These are phyloP conservation scores for Suhomyces yuchorum DNA, from an alignment of 1,139 yeast genomes.

Conservation along the genomic window DNA sequence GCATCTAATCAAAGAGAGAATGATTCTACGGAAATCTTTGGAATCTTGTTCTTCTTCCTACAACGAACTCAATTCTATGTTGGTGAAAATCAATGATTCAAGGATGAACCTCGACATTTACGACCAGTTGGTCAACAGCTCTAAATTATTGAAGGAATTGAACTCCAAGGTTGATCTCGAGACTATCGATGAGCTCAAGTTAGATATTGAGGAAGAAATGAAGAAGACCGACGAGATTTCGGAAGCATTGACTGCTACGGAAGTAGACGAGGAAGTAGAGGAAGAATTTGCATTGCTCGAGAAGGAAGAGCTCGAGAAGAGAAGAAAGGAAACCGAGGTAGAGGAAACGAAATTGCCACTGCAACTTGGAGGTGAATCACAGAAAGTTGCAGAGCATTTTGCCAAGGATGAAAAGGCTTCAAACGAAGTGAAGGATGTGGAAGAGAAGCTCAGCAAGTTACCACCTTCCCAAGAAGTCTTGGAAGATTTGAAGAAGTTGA, in stretches of 20 bases:
- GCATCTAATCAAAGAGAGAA: slow-evolving; percentile 12
- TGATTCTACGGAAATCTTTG: slow-evolving; percentile 18
- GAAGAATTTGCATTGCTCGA: slow-evolving; percentile 16
- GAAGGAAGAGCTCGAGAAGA: slow-evolving; percentile 3
- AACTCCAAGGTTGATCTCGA: slow-evolving; percentile 33
- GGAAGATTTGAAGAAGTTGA: slow-evolving; percentile 4
- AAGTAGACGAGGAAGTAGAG: slow-evolving; percentile 24
- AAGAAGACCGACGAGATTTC: slow-evolving; percentile 27
- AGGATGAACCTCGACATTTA: slow-evolving; percentile 42
- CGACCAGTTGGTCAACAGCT: slow-evolving; percentile 39
- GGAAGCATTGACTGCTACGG: slow-evolving; percentile 31
- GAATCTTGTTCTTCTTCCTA: slow-evolving; percentile 31
- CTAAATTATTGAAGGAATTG: slow-evolving; percentile 35
- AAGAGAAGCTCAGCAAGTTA: background rate
- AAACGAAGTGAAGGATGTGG: background rate
- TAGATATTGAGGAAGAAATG: slow-evolving; percentile 45
- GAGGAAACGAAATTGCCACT: background rate
- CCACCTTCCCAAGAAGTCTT: background rate
- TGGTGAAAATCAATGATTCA: slow-evolving; percentile 51
- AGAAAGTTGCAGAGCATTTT: background rate
- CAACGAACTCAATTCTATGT: slow-evolving; percentile 40
- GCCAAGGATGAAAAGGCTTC: background rate
- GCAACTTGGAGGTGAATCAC: no score
- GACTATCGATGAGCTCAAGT: slow-evolving; percentile 38
- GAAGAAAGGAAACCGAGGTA: background rate